These are phyloP conservation scores for Serendipita sp. DNA, from an alignment of 768 basidiomycete genomes.

Conservation along the genomic window DNA sequence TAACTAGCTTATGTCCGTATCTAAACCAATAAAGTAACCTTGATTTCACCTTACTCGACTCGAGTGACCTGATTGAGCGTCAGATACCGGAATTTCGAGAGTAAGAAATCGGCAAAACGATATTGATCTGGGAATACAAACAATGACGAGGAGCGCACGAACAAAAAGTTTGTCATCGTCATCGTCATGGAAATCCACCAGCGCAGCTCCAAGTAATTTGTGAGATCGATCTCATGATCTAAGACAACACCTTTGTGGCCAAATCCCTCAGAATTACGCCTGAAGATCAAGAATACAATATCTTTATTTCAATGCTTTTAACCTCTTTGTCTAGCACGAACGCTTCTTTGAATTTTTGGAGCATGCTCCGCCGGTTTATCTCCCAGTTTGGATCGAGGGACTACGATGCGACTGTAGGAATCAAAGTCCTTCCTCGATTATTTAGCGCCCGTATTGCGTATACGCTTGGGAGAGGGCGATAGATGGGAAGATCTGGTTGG, in stretches of 20 bases:
- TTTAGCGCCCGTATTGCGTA: slow-evolving; percentile 50
- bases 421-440: slow-evolving; percentile 90
- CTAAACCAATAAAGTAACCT: too few relatives aligned
- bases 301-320: slow-evolving; percentile 43
- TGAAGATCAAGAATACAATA: slow-evolving; percentile 74
- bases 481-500: slow-evolving; percentile 47
- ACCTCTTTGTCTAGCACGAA: slow-evolving; percentile 77
- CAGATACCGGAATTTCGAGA: too few relatives aligned
- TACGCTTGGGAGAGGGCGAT: slow-evolving; percentile 61
- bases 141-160: too few relatives aligned
- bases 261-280: slow-evolving; percentile 47
- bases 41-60: too few relatives aligned
- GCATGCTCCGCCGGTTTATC: slow-evolving; percentile 72
- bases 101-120: too few relatives aligned
- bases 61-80: too few relatives aligned
- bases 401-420: slow-evolving; percentile 54
- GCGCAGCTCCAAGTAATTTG: too few relatives aligned
- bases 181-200: too few relatives aligned
- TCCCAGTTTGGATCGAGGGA: slow-evolving; percentile 78
- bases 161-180: too few relatives aligned
- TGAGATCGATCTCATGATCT: slow-evolving; percentile 28
- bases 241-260: slow-evolving; percentile 47
- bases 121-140: too few relatives aligned
- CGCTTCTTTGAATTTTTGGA: slow-evolving; percentile 51
- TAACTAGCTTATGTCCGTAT: too few relatives aligned